Conservation (phyloP, 1,284 basidiomycete species). For the Thecaphora frezii region DNA sequence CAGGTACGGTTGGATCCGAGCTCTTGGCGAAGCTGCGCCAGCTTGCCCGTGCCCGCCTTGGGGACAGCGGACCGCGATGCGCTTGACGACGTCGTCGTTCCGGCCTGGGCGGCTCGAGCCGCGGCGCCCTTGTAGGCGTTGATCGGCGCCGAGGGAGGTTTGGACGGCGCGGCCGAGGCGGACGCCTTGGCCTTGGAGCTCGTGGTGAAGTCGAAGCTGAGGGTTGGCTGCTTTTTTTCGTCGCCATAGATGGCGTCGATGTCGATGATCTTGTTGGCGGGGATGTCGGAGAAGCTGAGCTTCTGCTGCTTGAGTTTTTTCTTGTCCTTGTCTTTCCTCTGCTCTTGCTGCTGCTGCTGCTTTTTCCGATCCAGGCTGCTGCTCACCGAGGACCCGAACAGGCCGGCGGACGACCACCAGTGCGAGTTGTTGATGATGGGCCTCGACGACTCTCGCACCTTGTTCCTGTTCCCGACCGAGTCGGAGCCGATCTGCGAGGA, state of each 20-base stretch:
- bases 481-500: constrained; percentile 2
- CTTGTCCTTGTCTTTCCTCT: constrained; percentile 11
- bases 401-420: constrained; percentile 35
- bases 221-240: constrained; percentile 15
- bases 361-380: constrained; percentile 12
- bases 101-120: constrained; percentile 5
- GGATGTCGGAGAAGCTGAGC: constrained; percentile 32
- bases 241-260: constrained; percentile 19
- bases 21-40: constrained; percentile 43
- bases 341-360: neutral
- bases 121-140: constrained; percentile 35
- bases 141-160: constrained; percentile 29
- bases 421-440: constrained; percentile 17
- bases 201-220: constrained; percentile 31
- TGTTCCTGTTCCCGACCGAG: neutral
- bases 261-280: constrained; percentile 36
- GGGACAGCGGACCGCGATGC: constrained; percentile 10
- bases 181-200: neutral
- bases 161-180: constrained; percentile 10
- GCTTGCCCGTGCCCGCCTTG: constrained; percentile 27
- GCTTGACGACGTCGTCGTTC: constrained; percentile 8
- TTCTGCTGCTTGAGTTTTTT: constrained; percentile 44
- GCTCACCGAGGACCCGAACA: constrained; percentile 12
- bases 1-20: constrained; percentile 29
- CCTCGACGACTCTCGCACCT: constrained; percentile 1